These are phyloP conservation scores for Samsoniella hepiali DNA, from an alignment of 2,329 filamentous ascomycete genomes.

Conservation along the genomic window DNA sequence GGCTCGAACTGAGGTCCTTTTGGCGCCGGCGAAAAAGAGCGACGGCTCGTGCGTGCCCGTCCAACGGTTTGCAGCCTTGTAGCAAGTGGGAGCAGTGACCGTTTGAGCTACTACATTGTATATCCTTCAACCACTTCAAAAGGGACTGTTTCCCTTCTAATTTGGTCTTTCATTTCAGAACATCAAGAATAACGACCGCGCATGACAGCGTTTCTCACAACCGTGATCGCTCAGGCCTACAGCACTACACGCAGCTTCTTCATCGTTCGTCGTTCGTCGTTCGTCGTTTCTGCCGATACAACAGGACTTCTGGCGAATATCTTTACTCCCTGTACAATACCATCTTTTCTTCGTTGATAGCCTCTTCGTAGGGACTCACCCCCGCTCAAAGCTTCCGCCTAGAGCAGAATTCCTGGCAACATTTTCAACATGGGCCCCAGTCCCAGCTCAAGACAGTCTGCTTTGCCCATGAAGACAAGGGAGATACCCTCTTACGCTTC, in stretches of 20 bases:
- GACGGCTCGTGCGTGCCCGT: constrained; percentile 12
- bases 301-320: background rate
- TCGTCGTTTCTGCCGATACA: no score
- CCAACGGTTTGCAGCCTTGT: constrained; percentile 9
- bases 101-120: background rate
- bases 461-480: constrained; percentile 1
- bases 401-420: background rate
- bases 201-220: background rate
- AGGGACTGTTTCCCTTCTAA: background rate
- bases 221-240: background rate
- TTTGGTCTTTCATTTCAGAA: background rate
- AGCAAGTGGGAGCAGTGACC: background rate
- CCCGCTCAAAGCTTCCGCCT: background rate
- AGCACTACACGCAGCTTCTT: background rate
- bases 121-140: constrained; percentile 4
- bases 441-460: background rate
- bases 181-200: background rate
- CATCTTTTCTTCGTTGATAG: background rate
- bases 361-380: background rate
- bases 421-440: background rate
- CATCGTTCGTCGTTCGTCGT: no score
- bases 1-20: constrained; percentile 6
- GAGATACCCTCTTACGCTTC: constrained; percentile 16
- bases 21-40: background rate
- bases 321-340: background rate